Evolutionary conservation across 2,329 filamentous ascomycete species (phyloP).

Genomic region (Fusarium sororula): DNA sequence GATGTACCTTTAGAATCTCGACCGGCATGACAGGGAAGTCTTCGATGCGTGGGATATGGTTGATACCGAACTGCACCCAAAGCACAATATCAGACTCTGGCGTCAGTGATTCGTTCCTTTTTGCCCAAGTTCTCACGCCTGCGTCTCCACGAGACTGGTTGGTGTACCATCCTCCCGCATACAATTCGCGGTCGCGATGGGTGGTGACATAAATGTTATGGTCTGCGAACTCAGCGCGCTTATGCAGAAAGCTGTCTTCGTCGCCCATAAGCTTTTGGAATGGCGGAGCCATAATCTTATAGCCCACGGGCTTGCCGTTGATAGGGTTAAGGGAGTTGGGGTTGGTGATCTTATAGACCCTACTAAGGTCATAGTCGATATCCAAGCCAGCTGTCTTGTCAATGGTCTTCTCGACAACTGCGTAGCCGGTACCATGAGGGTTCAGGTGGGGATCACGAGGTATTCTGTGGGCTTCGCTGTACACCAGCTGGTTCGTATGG

Average conservation of each 20-base stretch:
- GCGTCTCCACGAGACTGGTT: conserved; percentile 54
- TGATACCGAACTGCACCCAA: conserved; percentile 61
- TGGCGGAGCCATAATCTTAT: conserved; percentile 57
- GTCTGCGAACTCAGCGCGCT: conserved; percentile 56
- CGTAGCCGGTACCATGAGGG: conserved; percentile 69
- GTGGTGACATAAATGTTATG: conserved; percentile 62
- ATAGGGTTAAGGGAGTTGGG: conserved; percentile 36
- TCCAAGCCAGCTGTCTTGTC: conserved; percentile 48
- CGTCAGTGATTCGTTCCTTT: conserved; percentile 60
- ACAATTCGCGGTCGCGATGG: conserved; percentile 59
- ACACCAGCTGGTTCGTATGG: conserved; percentile 58
- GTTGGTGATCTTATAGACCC: conserved; percentile 60
- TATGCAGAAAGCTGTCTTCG: conserved; percentile 52
- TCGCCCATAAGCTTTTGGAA: conserved; percentile 60
- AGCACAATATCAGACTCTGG: conserved; percentile 73
- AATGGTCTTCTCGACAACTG: conserved; percentile 59
- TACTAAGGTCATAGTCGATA: conserved; percentile 61
- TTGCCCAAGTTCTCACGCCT: conserved; percentile 50
- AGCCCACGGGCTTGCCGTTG: conserved; percentile 57
- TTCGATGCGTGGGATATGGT: conserved; percentile 59
- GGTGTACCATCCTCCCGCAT: conserved; percentile 61
- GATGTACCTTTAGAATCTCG: conserved; percentile 28
- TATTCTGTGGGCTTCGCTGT: conserved; percentile 51
- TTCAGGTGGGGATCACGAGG: conserved; percentile 62
- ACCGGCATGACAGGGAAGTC: conserved; percentile 59